Percentiles rank a stretch among this genome's conserved stretches.
Conservation (phyloP, 345 rosid species). For the Brassica carinata region DNA sequence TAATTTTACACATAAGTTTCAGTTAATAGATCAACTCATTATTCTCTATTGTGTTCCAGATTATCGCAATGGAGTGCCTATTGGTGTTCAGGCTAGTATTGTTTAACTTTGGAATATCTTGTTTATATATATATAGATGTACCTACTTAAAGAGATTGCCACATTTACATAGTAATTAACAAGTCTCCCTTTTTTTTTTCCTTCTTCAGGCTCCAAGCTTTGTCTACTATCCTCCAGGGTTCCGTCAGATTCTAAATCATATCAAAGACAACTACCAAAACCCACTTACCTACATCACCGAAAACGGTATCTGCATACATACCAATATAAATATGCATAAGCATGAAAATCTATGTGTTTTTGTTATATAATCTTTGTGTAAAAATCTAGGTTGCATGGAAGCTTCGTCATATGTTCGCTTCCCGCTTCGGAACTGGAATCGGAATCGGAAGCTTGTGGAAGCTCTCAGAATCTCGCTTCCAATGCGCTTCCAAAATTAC, state of each 20-base stretch:
- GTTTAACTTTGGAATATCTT: neutral
- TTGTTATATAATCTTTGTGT: neutral
- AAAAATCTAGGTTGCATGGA: no score
- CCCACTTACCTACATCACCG: constrained; percentile 39
- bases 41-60: neutral
- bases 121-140: neutral
- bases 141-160: neutral
- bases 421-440: no score
- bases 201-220: neutral
- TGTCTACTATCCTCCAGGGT: constrained; percentile 1
- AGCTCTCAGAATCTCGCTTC: no score
- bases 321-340: neutral
- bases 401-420: no score
- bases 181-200: neutral
- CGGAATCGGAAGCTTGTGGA: no score
- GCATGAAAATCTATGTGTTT: no score
- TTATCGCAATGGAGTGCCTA: constrained; percentile 12
- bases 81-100: constrained; percentile 21
- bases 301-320: constrained; percentile 20
- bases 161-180: no score
- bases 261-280: constrained; percentile 21
- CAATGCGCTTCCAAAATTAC: no score
- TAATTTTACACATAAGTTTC: neutral
- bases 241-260: constrained; percentile 24
- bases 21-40: neutral